Evolutionary conservation across 306 rosid species (phyloP).

Genomic region (Sophora flavescens): DNA sequence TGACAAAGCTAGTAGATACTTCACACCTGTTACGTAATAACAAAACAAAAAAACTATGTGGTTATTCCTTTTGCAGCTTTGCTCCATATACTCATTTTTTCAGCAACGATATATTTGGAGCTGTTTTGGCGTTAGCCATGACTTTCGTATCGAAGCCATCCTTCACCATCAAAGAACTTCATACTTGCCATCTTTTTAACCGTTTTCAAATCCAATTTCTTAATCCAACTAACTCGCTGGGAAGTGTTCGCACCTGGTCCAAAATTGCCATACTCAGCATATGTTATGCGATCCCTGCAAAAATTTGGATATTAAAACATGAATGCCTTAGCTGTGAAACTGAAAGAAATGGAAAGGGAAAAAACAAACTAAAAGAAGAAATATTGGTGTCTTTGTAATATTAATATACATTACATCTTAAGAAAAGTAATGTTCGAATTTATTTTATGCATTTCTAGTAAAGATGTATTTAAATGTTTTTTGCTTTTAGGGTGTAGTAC

Average conservation of each 20-base stretch:
- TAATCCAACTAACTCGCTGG: constrained; percentile 66
- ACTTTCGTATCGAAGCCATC: constrained; percentile 62
- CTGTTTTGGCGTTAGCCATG: too few relatives aligned
- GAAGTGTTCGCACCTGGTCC: constrained; percentile 66
- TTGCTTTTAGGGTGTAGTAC: too few relatives aligned
- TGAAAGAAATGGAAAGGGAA: not conserved
- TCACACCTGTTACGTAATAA: too few relatives aligned
- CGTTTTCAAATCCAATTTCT: constrained; percentile 40
- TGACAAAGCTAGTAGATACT: too few relatives aligned
- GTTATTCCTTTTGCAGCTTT: too few relatives aligned
- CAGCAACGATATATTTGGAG: too few relatives aligned
- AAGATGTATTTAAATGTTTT: too few relatives aligned
- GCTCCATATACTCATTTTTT: not conserved
- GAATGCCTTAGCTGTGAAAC: not conserved
- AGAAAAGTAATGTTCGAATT: too few relatives aligned
- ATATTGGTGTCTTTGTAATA: not conserved
- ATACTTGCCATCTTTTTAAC: constrained; percentile 43
- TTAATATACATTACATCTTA: too few relatives aligned
- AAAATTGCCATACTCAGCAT: constrained; percentile 57
- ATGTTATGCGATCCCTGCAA: constrained; percentile 58
- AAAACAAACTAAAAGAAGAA: too few relatives aligned
- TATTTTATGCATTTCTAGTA: too few relatives aligned
- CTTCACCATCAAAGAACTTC: constrained; percentile 56
- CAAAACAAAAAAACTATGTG: too few relatives aligned
- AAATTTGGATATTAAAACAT: not conserved